Conservation (phyloP, 352 stramenopile species). For the Sclerospora graminicola region DNA sequence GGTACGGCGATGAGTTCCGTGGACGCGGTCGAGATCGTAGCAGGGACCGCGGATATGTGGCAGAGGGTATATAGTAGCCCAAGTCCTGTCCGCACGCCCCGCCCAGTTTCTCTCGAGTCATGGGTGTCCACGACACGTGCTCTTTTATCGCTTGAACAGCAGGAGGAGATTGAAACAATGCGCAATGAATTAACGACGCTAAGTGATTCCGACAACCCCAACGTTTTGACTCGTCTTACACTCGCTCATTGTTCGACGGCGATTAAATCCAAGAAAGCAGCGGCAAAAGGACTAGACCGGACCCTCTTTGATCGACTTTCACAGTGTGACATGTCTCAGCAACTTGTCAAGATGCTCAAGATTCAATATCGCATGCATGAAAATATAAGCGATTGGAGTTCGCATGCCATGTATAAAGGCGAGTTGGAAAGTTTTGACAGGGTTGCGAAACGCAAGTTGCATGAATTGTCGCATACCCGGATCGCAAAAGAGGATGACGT, state of each 20-base stretch:
- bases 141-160: slow-evolving; percentile 46
- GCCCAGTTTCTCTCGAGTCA: slow-evolving; percentile 30
- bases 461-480: slow-evolving; percentile 59
- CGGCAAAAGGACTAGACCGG: slow-evolving; percentile 67
- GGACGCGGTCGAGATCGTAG: too few species aligned
- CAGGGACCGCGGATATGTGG: too few species aligned
- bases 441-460: slow-evolving; percentile 74
- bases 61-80: too few species aligned
- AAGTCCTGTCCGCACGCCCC: background rate
- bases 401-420: slow-evolving; percentile 90
- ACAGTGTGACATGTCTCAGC: slow-evolving; percentile 32
- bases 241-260: slow-evolving; percentile 42
- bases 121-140: slow-evolving; percentile 38
- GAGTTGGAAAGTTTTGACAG: slow-evolving; percentile 58
- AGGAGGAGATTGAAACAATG: slow-evolving; percentile 50
- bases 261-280: slow-evolving; percentile 87
- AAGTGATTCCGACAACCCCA: slow-evolving; percentile 49
- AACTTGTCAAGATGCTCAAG: slow-evolving; percentile 88
- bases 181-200: slow-evolving; percentile 47
- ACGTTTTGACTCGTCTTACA: slow-evolving; percentile 44
- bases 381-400: slow-evolving; percentile 93
- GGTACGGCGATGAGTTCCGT: too few species aligned
- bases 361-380: slow-evolving; percentile 97
- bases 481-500: slow-evolving; percentile 49
- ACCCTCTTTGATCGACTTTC: slow-evolving; percentile 97